Percentiles rank a stretch among this genome's conserved stretches.
Conservation (phyloP, 371 early-diverging fungal genomes). For the Lichtheimia hyalospora region DNA sequence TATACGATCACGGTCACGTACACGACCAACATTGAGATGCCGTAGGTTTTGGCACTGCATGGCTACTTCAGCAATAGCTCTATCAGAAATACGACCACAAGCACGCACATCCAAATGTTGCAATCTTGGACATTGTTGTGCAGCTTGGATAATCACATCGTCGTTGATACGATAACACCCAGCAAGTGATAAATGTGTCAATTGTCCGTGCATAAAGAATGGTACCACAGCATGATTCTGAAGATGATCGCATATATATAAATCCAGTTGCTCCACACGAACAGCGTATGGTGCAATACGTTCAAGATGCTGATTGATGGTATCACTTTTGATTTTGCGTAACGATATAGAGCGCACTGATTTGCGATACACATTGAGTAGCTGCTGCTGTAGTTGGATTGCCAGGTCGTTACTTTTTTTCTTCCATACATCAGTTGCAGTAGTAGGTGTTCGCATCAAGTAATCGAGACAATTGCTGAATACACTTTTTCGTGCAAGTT, state of each 20-base stretch:
- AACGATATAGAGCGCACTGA: constrained; percentile 32
- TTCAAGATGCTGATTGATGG: constrained; percentile 30
- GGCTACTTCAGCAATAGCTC: constrained; percentile 48
- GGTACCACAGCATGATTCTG: constrained; percentile 22
- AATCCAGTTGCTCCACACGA: constrained; percentile 30
- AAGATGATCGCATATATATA: constrained; percentile 43
- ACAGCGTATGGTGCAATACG: constrained; percentile 25
- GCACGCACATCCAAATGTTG: constrained; percentile 58
- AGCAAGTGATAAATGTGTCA: constrained; percentile 52
- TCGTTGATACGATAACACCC: constrained; percentile 59
- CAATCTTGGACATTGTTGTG: constrained; percentile 40
- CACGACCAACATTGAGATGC: constrained; percentile 59
- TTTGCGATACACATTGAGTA: constrained; percentile 2
- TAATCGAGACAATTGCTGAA: constrained; percentile 1
- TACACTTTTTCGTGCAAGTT: neutral
- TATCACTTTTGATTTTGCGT: constrained; percentile 36
- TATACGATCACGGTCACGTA: constrained; percentile 50
- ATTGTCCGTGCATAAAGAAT: constrained; percentile 21
- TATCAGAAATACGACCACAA: constrained; percentile 55
- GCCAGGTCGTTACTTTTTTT: neutral
- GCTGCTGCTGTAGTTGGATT: neutral
- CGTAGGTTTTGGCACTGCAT: constrained; percentile 44
- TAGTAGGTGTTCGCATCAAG: neutral
- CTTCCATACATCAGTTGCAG: neutral
- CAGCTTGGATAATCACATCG: constrained; percentile 38